A percentile compares a stretch with the other conserved stretches of the same genome.
These are phyloP conservation scores for Cyclospora cayetanensis DNA, from an alignment of 169 alveolate species.

Conservation along the genomic window DNA sequence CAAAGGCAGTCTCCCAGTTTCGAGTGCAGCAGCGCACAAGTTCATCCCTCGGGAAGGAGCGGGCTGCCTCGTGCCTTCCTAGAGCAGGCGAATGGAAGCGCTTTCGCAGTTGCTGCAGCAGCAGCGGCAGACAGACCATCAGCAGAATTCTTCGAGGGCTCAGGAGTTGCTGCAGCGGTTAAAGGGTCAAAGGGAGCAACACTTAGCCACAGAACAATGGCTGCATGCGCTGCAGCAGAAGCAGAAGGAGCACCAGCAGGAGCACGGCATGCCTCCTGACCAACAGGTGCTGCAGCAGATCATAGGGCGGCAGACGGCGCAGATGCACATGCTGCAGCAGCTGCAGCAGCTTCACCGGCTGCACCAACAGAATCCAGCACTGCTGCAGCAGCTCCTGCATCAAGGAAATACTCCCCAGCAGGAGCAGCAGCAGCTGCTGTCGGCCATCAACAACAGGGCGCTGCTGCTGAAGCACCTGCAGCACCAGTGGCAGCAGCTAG, in stretches of 20 bases:
- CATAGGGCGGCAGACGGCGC: conserved; percentile 9
- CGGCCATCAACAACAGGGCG: neutral
- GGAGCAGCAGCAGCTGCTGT: conserved; percentile 1
- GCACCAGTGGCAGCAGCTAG: neutral
- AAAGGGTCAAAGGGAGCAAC: neutral
- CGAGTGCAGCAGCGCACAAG: too few species aligned
- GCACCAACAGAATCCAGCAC: neutral
- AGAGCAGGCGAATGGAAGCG: too few species aligned
- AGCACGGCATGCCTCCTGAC: conserved; percentile 11
- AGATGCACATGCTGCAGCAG: neutral
- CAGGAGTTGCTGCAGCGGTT: conserved; percentile 25
- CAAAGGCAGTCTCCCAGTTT: too few species aligned
- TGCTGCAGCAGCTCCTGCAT: neutral
- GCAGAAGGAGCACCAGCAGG: conserved; percentile 40
- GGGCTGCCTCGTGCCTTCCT: too few species aligned
- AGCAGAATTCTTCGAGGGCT: neutral
- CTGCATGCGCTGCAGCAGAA: neutral
- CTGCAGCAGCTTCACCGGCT: neutral
- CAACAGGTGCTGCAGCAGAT: neutral
- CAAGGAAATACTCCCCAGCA: neutral
- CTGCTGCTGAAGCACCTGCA: neutral
- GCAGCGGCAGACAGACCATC: neutral
- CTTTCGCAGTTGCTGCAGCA: neutral
- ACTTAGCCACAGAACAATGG: neutral
- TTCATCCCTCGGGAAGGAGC: too few species aligned